Base-by-base conservation (phyloP, 805 yeast species). In the Zygotorulaspora sp. region DNA sequence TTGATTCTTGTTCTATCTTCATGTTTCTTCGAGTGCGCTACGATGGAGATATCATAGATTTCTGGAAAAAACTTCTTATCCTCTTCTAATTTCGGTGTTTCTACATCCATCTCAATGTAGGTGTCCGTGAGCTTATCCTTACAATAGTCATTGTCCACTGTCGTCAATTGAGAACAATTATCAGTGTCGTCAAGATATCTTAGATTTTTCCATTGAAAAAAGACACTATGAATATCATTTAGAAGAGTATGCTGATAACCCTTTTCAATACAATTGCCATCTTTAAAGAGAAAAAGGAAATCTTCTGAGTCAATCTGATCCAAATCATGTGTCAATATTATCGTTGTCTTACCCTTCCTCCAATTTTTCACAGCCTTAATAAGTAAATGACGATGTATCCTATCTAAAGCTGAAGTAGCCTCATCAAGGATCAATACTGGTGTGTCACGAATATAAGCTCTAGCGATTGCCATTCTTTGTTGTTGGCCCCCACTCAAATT, bases 401-500 rank as follows among this genome's bases (percentile, higher is more conserved):
- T 55, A 56, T 92, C 97, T 39, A 92, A 62, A 0, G 96, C 96
- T 33, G 92, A 80, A 2, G 85, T 65, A 3, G 92, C 75, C 57
- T 92, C 99, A 63, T 92, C 99, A 18, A 89, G 64, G 2, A 92
- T 72, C 42, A 90, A 62, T 4, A 92, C 71, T 0, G 89, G 85
- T 0, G 94, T 61, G 52, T 92, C 73, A 44, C 86, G 69, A 3
- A 88, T 41, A 39, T 69, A 70, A 0, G 97, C 97, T 38, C 97
- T 70, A 0, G 97, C 96, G 19, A 92, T 52, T 0, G 90, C 83
- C 2, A 92, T 68, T 44, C 89, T 67, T 61, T 92, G 98, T 39
- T 71, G 75, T 57, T 92, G 96, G 0, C 99, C 99, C 4, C 97
- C 97, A 46, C 96, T 85, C 6, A 90, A 63, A 2, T 68, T 51